These are phyloP conservation scores for Corylus avellana DNA, from an alignment of 306 rosid genomes.

Conservation along the genomic window DNA sequence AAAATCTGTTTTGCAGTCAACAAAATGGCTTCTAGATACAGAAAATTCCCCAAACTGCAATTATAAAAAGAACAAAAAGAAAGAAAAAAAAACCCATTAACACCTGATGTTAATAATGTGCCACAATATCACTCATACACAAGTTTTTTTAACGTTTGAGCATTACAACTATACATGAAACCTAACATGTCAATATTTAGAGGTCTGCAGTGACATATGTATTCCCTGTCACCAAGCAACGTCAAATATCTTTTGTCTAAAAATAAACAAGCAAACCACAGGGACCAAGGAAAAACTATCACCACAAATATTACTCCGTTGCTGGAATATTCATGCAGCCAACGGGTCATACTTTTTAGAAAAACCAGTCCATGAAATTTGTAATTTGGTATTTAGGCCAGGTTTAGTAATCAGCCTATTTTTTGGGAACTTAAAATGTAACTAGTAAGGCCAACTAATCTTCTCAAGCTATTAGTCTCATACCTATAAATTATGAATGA, in stretches of 20 bases:
- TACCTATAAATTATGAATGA: not conserved
- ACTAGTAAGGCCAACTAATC: not conserved
- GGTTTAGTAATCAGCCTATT: not conserved
- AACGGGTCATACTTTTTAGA: too few relatives aligned
- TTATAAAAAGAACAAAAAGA: not conserved
- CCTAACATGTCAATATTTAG: not conserved
- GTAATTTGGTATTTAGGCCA: not conserved
- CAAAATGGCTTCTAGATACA: not conserved
- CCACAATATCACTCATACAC: not conserved
- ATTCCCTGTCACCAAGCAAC: not conserved
- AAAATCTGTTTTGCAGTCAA: not conserved
- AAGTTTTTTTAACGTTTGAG: not conserved
- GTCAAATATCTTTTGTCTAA: not conserved
- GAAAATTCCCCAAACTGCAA: not conserved
- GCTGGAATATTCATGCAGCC: too few relatives aligned
- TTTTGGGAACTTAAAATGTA: not conserved
- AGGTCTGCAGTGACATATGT: not conserved
- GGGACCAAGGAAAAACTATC: not conserved
- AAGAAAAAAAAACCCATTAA: not conserved
- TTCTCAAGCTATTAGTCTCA: not conserved
- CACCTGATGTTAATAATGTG: not conserved
- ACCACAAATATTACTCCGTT: too few relatives aligned
- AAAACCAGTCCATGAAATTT: not conserved
- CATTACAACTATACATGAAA: not conserved
- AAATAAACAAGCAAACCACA: not conserved